phyloP scores from a whole-genome alignment of 805 yeast species.

The Grigorovia jiainica region DNA sequence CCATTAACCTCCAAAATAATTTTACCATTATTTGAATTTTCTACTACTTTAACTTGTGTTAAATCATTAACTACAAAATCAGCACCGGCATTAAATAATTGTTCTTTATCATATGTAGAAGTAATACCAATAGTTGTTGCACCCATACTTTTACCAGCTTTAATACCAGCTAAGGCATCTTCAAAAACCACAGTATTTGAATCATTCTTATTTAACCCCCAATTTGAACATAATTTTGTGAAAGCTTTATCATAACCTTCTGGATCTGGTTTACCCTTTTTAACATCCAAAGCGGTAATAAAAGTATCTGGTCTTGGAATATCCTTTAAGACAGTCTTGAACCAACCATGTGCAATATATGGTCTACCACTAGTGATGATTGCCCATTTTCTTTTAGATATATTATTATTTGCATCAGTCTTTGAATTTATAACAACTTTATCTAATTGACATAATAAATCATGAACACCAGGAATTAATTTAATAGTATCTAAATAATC shows the following conservation, averaged over 20 bases:
- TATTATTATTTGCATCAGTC: not conserved
- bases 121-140: constrained; percentile 70
- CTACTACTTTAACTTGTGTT: constrained; percentile 18
- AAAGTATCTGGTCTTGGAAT: constrained; percentile 58
- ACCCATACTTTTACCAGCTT: constrained; percentile 71
- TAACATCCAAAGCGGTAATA: constrained; percentile 67
- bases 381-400: constrained; percentile 51
- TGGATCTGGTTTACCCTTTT: constrained; percentile 72
- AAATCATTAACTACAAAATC: constrained; percentile 67
- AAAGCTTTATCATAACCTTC: constrained; percentile 58
- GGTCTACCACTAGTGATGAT: constrained; percentile 75
- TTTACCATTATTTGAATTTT: constrained; percentile 4
- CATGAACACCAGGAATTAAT: constrained; percentile 62
- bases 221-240: too few species aligned
- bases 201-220: constrained; percentile 14
- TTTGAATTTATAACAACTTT: constrained; percentile 19
- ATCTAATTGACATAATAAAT: constrained; percentile 43
- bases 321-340: constrained; percentile 42
- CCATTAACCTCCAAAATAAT: constrained; percentile 8
- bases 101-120: constrained; percentile 56
- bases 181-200: constrained; percentile 54
- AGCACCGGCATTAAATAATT: constrained; percentile 64
- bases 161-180: constrained; percentile 77
- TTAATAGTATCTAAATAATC: constrained; percentile 56
- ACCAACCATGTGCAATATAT: constrained; percentile 66